These are phyloP conservation scores for Didymella segeticola DNA, from an alignment of 2,329 filamentous ascomycete genomes.

Conservation along the genomic window DNA sequence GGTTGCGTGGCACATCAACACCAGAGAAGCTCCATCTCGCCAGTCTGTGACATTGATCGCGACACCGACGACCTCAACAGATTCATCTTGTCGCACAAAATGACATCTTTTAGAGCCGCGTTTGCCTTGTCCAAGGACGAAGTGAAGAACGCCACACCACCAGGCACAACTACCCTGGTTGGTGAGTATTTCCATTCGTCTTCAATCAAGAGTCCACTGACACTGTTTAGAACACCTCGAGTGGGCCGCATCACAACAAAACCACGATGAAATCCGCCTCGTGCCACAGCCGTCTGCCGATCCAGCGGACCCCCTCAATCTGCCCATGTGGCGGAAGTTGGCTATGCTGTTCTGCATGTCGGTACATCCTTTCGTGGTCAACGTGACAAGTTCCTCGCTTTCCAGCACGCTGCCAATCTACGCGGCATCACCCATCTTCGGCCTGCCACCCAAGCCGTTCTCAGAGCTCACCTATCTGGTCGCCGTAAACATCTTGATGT, in stretches of 20 bases:
- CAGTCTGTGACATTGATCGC: neutral
- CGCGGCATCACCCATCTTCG: slow-evolving; percentile 40
- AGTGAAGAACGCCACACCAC: slow-evolving; percentile 48
- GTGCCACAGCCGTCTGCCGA: slow-evolving; percentile 50
- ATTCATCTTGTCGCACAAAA: slow-evolving; percentile 17
- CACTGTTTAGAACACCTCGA: slow-evolving; percentile 37
- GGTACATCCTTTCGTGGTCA: slow-evolving; percentile 47
- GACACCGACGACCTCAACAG: neutral
- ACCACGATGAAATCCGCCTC: slow-evolving; percentile 46
- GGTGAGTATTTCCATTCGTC: slow-evolving; percentile 32
- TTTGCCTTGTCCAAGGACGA: slow-evolving; percentile 51
- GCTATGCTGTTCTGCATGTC: slow-evolving; percentile 48
- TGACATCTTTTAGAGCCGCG: slow-evolving; percentile 45
- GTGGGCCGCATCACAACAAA: slow-evolving; percentile 38
- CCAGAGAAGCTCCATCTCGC: neutral
- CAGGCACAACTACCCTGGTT: slow-evolving; percentile 49
- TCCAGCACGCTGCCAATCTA: slow-evolving; percentile 48
- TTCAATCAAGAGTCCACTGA: slow-evolving; percentile 1
- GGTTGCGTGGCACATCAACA: neutral
- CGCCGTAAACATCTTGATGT: slow-evolving; percentile 49
- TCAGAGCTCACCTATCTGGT: slow-evolving; percentile 46
- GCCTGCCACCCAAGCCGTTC: slow-evolving; percentile 40
- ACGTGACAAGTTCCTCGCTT: slow-evolving; percentile 47
- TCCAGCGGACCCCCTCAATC: slow-evolving; percentile 52
- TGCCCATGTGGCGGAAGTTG: slow-evolving; percentile 46